Evolutionary conservation across 108 stramenopile genomes (phyloP), one percentile per base, ranked within the genome.

Genomic region (Cyclotella kingstonii): DNA sequence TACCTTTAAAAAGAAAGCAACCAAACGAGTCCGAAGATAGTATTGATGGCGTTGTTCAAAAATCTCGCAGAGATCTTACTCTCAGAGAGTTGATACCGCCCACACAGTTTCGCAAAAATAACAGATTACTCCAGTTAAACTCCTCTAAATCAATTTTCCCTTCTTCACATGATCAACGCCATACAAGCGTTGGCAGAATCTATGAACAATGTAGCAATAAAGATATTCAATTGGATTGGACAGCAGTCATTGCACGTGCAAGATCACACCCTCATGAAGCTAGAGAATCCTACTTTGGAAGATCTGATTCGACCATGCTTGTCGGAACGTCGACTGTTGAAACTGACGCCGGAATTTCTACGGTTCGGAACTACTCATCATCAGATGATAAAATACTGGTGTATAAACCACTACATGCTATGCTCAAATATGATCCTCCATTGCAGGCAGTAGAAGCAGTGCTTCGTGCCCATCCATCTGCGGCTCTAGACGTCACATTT

Each of bases 331-430:
- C 3, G 3, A n/a, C 55, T 34, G 39, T 12, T 27, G 25, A 0
- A 8, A 42, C 49, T 26, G 7, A 50, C 10, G 25, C 7, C 25
- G 17, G 6, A 23, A 26, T 6, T 12, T 6, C 49, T 8, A 8
- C 10, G 9, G 36, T 11, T 50, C 25, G 8, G 5, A 26, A 23
- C 25, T 27, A 50, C 7, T 26, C 49, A 27, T 27, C 25, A 7
- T 26, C 49, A 27, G 43, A 62, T 5, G 7, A 50, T 39, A 50
- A 25, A 4, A 62, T 50, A 26, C 19, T 57, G 8, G 57, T 38
- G 35, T 63, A 49, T 35, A 71, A 57, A 42, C 70, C 61, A 4
- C 48, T 71, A 10, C 61, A 71, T 19, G 70, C 70, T n/a, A 63
- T 63, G 55, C 31, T 62, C 5, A 49, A 63, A 17, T 54, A 57